A percentile compares a stretch with the other conserved stretches of the same genome.
These are phyloP conservation scores for Penicillium coffeae DNA, from an alignment of 495 filamentous ascomycete genomes.

Conservation along the genomic window DNA sequence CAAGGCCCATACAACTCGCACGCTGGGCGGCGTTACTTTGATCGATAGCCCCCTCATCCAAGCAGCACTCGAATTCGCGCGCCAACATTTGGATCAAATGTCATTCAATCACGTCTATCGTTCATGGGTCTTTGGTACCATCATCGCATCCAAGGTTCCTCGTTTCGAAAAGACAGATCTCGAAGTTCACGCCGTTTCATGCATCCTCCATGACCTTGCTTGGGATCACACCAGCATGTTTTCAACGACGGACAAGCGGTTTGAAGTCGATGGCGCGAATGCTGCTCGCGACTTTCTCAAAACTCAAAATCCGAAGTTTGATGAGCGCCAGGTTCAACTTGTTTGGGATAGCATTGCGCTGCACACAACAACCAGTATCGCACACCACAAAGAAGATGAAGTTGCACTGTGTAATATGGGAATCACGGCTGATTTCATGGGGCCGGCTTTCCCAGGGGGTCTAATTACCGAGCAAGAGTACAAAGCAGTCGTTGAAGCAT, in stretches of 20 bases:
- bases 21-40: slow-evolving; percentile 25
- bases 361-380: slow-evolving; percentile 41
- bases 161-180: slow-evolving; percentile 29
- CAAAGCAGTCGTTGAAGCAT: slow-evolving; percentile 26
- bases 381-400: slow-evolving; percentile 41
- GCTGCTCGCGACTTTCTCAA: slow-evolving; percentile 41
- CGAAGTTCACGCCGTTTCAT: slow-evolving; percentile 45
- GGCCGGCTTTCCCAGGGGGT: slow-evolving; percentile 23
- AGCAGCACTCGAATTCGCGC: slow-evolving; percentile 36
- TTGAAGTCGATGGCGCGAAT: slow-evolving; percentile 56
- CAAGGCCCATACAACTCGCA: slow-evolving; percentile 1
- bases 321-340: slow-evolving; percentile 35
- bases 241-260: slow-evolving; percentile 43
- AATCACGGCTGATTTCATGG: slow-evolving; percentile 46
- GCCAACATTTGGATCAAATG: slow-evolving; percentile 24
- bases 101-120: slow-evolving; percentile 50
- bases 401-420: slow-evolving; percentile 38
- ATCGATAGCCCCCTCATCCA: slow-evolving; percentile 38
- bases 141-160: slow-evolving; percentile 35
- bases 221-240: slow-evolving; percentile 36
- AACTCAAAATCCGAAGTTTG: slow-evolving; percentile 27
- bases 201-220: slow-evolving; percentile 49
- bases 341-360: slow-evolving; percentile 56
- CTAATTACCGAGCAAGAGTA: slow-evolving; percentile 33
- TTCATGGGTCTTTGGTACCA: slow-evolving; percentile 38